phyloP scores from a whole-genome alignment of 192 early-diverging fungal species.

The Physocladia obscura region DNA sequence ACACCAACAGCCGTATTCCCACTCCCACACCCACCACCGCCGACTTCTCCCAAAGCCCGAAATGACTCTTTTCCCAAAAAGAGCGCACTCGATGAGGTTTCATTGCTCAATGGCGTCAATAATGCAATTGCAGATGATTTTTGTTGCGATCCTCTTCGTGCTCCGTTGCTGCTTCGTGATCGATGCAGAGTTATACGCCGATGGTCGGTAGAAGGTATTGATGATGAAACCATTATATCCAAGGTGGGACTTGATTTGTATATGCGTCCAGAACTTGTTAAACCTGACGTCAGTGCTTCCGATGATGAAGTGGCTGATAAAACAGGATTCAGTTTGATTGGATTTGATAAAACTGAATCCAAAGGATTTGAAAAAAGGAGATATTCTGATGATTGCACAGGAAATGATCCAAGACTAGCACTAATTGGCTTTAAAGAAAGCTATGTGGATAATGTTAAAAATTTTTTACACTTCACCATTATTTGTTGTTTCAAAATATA shows the following conservation, averaged over 20 bases:
- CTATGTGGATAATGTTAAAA: no score
- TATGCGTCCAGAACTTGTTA: neutral
- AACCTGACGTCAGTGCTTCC: neutral
- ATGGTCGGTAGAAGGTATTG: neutral
- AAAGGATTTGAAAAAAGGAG: neutral
- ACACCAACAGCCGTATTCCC: constrained; percentile 1
- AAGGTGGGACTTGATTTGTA: constrained; percentile 7
- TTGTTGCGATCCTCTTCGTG: neutral
- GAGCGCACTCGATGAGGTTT: neutral
- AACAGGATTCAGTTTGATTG: constrained; percentile 1
- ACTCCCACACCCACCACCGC: no score
- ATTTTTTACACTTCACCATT: no score
- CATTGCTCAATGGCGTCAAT: neutral
- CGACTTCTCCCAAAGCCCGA: constrained; percentile 1
- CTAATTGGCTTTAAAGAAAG: neutral
- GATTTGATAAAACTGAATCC: neutral
- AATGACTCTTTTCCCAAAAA: neutral
- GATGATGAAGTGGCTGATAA: no score
- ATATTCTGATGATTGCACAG: neutral
- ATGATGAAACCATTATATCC: neutral
- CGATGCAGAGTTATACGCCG: neutral
- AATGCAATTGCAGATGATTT: neutral
- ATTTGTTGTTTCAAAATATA: no score
- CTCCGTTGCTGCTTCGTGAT: neutral
- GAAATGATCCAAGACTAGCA: neutral